Evolutionary conservation across 352 stramenopile genomes (phyloP), one percentile per base, ranked within the genome.

Genomic region (Thraustochytrium sp.): DNA sequence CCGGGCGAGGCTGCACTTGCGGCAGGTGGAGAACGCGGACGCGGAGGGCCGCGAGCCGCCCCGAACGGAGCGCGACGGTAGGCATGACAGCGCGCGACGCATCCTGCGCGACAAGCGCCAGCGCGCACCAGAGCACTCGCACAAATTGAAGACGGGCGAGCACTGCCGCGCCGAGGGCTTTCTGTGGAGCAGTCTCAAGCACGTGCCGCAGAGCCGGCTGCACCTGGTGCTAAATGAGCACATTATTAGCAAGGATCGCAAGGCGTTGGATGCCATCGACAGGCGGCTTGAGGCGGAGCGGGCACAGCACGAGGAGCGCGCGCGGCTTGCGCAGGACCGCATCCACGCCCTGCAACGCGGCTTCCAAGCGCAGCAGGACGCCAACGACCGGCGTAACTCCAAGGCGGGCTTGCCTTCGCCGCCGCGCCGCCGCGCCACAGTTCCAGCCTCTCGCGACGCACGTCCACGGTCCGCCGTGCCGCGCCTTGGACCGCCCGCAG

Each of bases 11-110:
- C 53, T 80, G 9, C 68, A 80, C 26, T 11, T 63, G 1, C 68
- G 68, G 31, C 68, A 80, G 34, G 40, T 64, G 8, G 68, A 61
- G 36, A 80, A 80, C 31, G 68, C 68, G 13, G 46, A 78, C 48
- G 9, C 26, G 16, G 34, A 78, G 18, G 42, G 37, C 31, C 23
- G 23, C n/a, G 63, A 73, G 61, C 0, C 3, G 18, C 18, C 9
- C 21, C 9, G 26, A 73, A 51, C 0, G 29, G 18, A n/a, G 31
- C 51, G 9, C 0, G 62, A 29, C 16, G 5, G 40, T 2, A 21
- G 55, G 1, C 11, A 36, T 21, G 29, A 38, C 34, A 21, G 16
- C 9, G 55, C 31, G 38, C 55, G 55, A 3, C 2, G 18, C 36
- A 59, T 59, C 3, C 55, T 64, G 23, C 18, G 18, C 55, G 62